Percentiles rank a stretch among this genome's conserved stretches.
phyloP scores from a whole-genome alignment of 164 flowering plant genomes.

The Aristolochia contorta region DNA sequence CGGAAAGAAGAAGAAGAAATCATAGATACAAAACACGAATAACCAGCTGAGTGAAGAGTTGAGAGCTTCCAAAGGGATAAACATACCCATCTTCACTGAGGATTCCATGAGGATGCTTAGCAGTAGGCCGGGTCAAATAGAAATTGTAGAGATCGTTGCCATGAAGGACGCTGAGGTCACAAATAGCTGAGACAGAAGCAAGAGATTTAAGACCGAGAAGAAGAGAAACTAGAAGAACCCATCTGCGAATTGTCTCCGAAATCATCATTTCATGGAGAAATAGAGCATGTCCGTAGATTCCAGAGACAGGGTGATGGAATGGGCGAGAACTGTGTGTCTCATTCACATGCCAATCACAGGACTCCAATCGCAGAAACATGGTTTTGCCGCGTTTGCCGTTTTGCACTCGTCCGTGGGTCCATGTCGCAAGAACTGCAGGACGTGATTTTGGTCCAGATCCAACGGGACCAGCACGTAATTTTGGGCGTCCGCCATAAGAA shows the following conservation, averaged over 20 bases:
- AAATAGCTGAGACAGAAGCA: slow-evolving; percentile 18
- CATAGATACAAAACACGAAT: neutral
- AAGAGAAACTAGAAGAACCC: neutral
- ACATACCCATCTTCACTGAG: slow-evolving; percentile 93
- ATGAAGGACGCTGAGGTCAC: slow-evolving; percentile 44
- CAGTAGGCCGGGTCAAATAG: slow-evolving; percentile 50
- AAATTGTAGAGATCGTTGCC: slow-evolving; percentile 49
- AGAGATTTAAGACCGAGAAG: neutral
- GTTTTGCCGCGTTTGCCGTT: no score
- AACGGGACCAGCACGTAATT: no score
- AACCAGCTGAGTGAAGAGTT: no score
- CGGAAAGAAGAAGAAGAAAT: slow-evolving; percentile 3
- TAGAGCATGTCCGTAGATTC: neutral
- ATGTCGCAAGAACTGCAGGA: no score
- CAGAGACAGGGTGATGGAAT: neutral
- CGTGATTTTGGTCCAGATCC: no score
- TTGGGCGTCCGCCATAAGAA: no score
- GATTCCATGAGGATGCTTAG: slow-evolving; percentile 64
- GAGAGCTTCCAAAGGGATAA: no score
- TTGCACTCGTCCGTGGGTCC: no score
- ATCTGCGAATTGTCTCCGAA: neutral
- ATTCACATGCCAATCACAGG: no score
- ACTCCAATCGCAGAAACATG: no score
- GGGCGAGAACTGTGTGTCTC: neutral
- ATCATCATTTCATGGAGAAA: neutral